Percentiles rank a stretch among this genome's conserved stretches.
These are phyloP conservation scores for Saccharomycopsis hybrid DNA, from an alignment of 1,139 yeast genomes.

Conservation along the genomic window DNA sequence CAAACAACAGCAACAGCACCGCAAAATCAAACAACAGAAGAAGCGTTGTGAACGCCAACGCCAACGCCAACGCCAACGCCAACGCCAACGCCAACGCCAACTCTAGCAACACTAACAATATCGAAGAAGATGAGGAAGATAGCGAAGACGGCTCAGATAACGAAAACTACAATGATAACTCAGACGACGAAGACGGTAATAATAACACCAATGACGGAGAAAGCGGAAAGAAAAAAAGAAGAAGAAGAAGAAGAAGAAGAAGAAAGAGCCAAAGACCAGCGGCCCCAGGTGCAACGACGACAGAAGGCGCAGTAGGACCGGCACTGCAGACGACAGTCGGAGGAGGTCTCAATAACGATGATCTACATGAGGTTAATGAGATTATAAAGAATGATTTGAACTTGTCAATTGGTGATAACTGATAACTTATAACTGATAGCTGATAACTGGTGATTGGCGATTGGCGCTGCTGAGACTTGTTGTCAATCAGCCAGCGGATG, in stretches of 20 bases:
- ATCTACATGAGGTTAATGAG: neutral
- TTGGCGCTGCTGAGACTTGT: too few relatives aligned
- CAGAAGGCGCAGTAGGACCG: too few relatives aligned
- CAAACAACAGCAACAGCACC: too few relatives aligned
- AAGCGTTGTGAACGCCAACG: too few relatives aligned
- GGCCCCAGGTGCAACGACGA: too few relatives aligned
- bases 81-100: neutral
- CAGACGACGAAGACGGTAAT: neutral
- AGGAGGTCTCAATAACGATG: neutral
- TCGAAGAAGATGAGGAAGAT: slow-evolving; percentile 1
- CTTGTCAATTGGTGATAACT: too few relatives aligned
- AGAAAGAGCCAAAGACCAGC: neutral
- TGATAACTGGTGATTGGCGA: too few relatives aligned
- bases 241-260: slow-evolving; percentile 1
- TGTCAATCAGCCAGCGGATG: too few relatives aligned
- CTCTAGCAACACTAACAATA: neutral
- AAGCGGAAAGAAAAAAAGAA: neutral
- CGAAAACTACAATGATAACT: neutral
- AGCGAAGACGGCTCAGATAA: neutral
- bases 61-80: neutral
- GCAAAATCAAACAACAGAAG: too few relatives aligned
- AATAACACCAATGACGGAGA: neutral
- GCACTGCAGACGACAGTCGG: too few relatives aligned
- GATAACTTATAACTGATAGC: too few relatives aligned
- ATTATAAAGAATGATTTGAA: neutral